These are phyloP conservation scores for Collybia sordida DNA, from an alignment of 768 basidiomycete genomes.

Conservation along the genomic window DNA sequence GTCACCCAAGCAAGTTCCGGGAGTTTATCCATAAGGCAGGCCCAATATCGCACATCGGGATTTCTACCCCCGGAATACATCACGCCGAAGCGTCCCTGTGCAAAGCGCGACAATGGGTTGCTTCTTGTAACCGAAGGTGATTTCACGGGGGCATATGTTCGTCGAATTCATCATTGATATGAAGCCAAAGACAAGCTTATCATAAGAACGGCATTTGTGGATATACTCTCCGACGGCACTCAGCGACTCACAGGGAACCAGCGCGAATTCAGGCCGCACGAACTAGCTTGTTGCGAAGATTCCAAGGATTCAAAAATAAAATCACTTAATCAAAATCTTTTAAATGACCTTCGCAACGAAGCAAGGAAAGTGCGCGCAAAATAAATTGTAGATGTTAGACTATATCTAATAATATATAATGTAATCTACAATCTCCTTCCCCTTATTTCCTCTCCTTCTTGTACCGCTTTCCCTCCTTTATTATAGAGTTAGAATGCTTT, in stretches of 20 bases:
- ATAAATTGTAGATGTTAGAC: not conserved
- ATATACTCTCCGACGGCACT: not conserved
- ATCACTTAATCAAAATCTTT: not conserved
- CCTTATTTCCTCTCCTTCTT: not conserved
- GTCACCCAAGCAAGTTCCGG: not conserved
- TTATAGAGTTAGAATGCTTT: too few species aligned
- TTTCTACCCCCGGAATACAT: not conserved
- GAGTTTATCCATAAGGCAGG: not conserved
- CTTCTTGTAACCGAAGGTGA: constrained; percentile 2
- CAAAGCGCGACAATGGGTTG: not conserved
- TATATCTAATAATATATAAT: not conserved
- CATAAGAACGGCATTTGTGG: not conserved
- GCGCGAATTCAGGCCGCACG: not conserved
- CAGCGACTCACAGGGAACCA: not conserved
- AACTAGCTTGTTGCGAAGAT: not conserved
- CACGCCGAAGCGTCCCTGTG: not conserved
- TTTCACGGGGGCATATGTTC: too few species aligned
- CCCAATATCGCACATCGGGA: not conserved
- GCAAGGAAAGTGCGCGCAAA: not conserved
- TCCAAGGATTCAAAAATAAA: constrained; percentile 1
- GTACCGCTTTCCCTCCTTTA: not conserved
- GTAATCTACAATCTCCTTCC: not conserved
- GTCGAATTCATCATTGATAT: constrained; percentile 1
- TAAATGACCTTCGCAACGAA: not conserved
- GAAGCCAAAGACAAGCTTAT: not conserved